Base-by-base conservation (phyloP, 306 rosid species). In the Astragalus glycyphyllos region DNA sequence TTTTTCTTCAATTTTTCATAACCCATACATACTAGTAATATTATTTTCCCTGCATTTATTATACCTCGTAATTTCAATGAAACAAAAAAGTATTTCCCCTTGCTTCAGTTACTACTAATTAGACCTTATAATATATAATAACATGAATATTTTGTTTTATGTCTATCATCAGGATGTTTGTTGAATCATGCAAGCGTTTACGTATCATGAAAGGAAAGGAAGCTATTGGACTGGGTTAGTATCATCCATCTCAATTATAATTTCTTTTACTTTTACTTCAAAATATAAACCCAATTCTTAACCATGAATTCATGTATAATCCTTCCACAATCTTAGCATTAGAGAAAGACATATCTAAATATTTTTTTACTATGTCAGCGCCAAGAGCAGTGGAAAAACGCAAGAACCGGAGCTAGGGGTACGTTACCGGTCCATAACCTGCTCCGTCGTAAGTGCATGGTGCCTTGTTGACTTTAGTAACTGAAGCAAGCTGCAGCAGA, bases 161-260 rank as follows among this genome's bases (percentile, higher is more conserved):
- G 4, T 34, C 53, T 70, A 16, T 49, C 71, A 75, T 44, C 71
- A 93, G 96, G 84, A 93, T 93, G 97, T 93, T 93, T 77, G 96
- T 93, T 62, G 93, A 85, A 63, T 88, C 98, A 55, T 93, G 98
- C 92, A 93, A 88, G 81, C 93, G 97, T 74, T 47, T 90, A 79
- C 90, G 96, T 62, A 93, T 93, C 67, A 93, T 88, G 97, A 93
- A 88, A 82, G 96, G 96, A 78, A 90, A 84, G 76, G 98, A 93
- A 84, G 98, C 98, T 12, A 85, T 88, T 87, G 94, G 92, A 60
- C 89, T 93, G 9, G 93, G 98, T 92, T 53, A 75, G 91, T 77
- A 14, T 26, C 31, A 26, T 26, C 4, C 31, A 40, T 40, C 2
- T 1, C 3, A 7, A 11, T 38, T 29, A 12, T 53, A 3, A 1